phyloP scores from a whole-genome alignment of 192 early-diverging fungal genomes.

The Coemansia sp. region DNA sequence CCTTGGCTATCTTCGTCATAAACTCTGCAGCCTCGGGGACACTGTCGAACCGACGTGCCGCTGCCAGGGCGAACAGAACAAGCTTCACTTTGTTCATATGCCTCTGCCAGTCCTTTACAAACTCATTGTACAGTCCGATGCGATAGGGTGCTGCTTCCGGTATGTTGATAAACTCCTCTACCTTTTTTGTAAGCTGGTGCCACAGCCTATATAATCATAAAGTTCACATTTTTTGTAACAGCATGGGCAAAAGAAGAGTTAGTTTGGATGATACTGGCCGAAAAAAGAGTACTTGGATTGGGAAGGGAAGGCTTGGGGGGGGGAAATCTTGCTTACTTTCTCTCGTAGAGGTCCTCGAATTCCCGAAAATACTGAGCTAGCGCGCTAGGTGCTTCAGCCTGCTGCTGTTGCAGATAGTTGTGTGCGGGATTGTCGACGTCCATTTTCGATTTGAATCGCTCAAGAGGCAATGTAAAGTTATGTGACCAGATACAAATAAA shows the following conservation, averaged over 20 bases:
- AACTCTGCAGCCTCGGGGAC: slow-evolving; percentile 74
- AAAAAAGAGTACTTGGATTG: too few species aligned
- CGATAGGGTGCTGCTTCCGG: slow-evolving; percentile 79
- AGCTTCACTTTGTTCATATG: slow-evolving; percentile 95
- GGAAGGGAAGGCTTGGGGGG: not conserved
- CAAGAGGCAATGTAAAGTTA: not conserved
- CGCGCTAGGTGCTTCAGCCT: slow-evolving; percentile 64
- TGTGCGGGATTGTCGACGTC: slow-evolving; percentile 80
- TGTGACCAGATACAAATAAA: not conserved
- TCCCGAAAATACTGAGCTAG: slow-evolving; percentile 78
- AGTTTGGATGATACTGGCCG: not conserved
- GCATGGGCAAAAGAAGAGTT: not conserved
- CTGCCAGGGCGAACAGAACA: slow-evolving; percentile 79
- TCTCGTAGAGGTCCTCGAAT: slow-evolving; percentile 94
- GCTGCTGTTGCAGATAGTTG: slow-evolving; percentile 70
- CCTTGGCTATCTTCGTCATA: slow-evolving; percentile 67
- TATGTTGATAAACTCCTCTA: slow-evolving; percentile 77
- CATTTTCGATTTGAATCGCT: slow-evolving; percentile 36
- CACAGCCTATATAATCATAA: slow-evolving; percentile 75
- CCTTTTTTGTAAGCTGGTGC: slow-evolving; percentile 91
- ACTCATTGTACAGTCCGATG: slow-evolving; percentile 84
- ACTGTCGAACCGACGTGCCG: slow-evolving; percentile 75
- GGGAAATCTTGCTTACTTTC: slow-evolving; percentile 69
- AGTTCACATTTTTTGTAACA: not conserved
- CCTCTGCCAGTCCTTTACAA: slow-evolving; percentile 90